Evolutionary conservation across 805 yeast species (phyloP), one percentile per base, ranked within the genome.

Genomic region (Spathaspora passalidarum): DNA sequence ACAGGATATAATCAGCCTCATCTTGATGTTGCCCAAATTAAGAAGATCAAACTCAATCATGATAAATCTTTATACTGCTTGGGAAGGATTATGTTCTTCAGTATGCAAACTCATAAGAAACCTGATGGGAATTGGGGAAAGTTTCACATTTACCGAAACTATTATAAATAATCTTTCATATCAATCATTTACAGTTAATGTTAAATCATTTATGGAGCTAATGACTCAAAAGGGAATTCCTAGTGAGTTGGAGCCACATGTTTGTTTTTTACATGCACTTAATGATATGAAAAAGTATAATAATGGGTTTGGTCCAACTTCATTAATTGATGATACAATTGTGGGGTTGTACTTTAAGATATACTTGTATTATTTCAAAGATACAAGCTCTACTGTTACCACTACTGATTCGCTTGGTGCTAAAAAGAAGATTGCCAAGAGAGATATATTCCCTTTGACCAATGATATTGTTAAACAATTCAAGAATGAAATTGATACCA

Each of bases 251-350:
- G 63, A 70, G 21, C 60, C 69, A 1, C 55, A 66, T 16, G 54
- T 81, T 2, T 71, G 76, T 41, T 66, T 76, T 29, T 56, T 86
- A 11, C 65, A 62, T 45, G 82, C 82, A 18, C 59, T 79, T 8
- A 69, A 75, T 13, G 91, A 84, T 42, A 72, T 86, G 55, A 73
- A 88, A 50, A 77, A 84, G 48, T 73, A 85, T 65, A 88, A 89
- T 49, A 86, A 84, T 59, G 95, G 95, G 0, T 84, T 83, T 60
- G 92, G 90, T 0, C 81, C 94, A 2, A 86, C 94, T 0, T 80
- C 88, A 0, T 62, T 77, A 32, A 78, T 86, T 45, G 96, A 88
- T 61, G 94, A 88, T 50, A 78, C 88, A 0, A 79, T 79, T 49
- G 81, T 82, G 29, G 76, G 84, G 6, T 59, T 85, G 0, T 88